Percentiles rank a stretch among this genome's conserved stretches.
These are phyloP conservation scores for Saccharata proteae DNA, from an alignment of 2,329 filamentous ascomycete genomes.

Conservation along the genomic window DNA sequence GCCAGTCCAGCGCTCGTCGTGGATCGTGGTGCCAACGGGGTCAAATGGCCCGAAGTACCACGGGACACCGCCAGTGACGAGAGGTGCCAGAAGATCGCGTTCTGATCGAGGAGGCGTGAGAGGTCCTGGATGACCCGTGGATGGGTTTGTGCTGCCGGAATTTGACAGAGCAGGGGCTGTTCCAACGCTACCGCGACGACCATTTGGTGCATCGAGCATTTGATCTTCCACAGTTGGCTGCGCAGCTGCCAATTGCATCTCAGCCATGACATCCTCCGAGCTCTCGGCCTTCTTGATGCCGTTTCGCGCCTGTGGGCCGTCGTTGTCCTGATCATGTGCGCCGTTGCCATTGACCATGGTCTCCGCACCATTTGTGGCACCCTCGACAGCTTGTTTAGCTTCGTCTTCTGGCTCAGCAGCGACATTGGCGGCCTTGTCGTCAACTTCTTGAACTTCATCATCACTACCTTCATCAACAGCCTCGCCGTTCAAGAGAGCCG, in stretches of 20 bases:
- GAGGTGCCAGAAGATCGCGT: constrained; percentile 35
- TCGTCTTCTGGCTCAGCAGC: constrained; percentile 2
- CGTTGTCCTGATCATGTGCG: constrained; percentile 9
- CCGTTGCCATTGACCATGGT: constrained; percentile 8
- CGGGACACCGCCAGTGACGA: constrained; percentile 55
- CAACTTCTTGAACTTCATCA: constrained; percentile 7
- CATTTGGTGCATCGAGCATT: constrained; percentile 13
- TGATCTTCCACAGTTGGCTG: constrained; percentile 1
- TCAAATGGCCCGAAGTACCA: constrained; percentile 83
- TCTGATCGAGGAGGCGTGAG: constrained; percentile 54
- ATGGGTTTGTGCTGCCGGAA: constrained; percentile 24
- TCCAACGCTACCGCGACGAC: constrained; percentile 12
- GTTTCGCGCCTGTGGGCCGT: constrained; percentile 18
- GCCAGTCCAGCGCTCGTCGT: constrained; percentile 60
- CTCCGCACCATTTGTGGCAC: constrained; percentile 7
- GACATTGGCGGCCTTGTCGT: constrained; percentile 1
- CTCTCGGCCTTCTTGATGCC: constrained; percentile 36
- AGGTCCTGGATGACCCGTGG: constrained; percentile 35
- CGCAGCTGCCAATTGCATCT: constrained; percentile 3
- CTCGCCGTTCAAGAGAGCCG: constrained; percentile 16
- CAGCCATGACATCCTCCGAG: constrained; percentile 15
- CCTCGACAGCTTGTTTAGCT: constrained; percentile 1
- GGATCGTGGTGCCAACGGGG: constrained; percentile 64
- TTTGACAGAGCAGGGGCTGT: constrained; percentile 12
- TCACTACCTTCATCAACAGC: constrained; percentile 13